Base-by-base conservation (phyloP, 2,329 filamentous ascomycete genomes). In the Pseudonectria foliicola region DNA sequence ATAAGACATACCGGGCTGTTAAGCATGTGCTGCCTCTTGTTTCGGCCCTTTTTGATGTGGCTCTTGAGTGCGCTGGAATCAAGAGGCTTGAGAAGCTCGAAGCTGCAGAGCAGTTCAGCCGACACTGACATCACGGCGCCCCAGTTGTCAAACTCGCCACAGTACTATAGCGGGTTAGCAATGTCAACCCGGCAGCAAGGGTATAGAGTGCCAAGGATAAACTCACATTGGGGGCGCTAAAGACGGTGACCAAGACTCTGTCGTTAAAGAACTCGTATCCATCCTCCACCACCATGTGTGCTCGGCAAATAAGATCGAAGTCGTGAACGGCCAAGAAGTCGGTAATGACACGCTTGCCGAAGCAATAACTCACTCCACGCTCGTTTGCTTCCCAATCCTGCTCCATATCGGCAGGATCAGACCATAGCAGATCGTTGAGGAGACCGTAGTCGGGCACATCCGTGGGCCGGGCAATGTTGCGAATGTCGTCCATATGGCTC, bases 251-350 rank as follows among this genome's bases (percentile, higher is more conserved):
- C 40, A 98, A 63, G 29, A 95, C 84, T 39, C 92, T 76, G 59
- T 98, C 92, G 43, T 85, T 94, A 62, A 96, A 98, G 62, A 98
- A 98, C 55, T 98, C 92, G 62, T 98, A 98, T 10, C 92, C 92
- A 57, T 98, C 92, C 61, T 98, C 92, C 14, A 98, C 92, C 34
- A 98, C 92, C 92, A 96, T 96, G 65, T 98, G 92, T 31, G 92
- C 92, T 48, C 92, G 82, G 59, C 92, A 98, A 34, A 98, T 90
- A 33, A 98, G 69, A 60, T 98, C 92, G 58, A 98, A 96, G 62
- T 98, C 92, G 58, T 98, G 92, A 37, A 85, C 79, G 40, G 88
- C 82, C 45, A 98, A 67, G 59, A 98, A 98, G 52, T 96, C 88
- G 60, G 89, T 89, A 43, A 98, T 96, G 46, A 98, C 90, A 55